Evolutionary conservation across 805 yeast genomes (phyloP).

Genomic region (Starmerella apicola): DNA sequence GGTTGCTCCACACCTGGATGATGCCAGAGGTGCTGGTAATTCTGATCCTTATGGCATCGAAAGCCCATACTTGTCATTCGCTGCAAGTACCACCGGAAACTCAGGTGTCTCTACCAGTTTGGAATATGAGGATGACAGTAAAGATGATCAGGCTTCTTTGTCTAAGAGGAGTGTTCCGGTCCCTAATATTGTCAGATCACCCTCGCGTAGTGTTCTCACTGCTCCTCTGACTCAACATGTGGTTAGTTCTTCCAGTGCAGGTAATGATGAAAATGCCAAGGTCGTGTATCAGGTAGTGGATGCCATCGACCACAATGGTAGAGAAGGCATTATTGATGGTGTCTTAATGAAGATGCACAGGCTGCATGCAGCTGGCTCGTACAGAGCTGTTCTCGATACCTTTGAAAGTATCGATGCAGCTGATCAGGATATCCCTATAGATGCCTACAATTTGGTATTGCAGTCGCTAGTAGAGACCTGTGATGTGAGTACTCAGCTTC

Average conservation of each 20-base stretch:
- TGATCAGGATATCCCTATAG: constrained; percentile 11
- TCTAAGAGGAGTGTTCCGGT: not conserved
- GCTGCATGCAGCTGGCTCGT: constrained; percentile 13
- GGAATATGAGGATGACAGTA: constrained; percentile 9
- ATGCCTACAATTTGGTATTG: constrained; percentile 22
- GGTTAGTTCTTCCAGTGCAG: too few species aligned
- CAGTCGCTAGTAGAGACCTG: constrained; percentile 15
- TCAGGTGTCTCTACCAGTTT: constrained; percentile 7
- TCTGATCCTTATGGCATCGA: constrained; percentile 13
- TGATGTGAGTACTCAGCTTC: constrained; percentile 21
- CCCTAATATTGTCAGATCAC: not conserved
- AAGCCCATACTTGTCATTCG: constrained; percentile 11
- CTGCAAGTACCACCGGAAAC: constrained; percentile 11
- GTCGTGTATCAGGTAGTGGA: not conserved
- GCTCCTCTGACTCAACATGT: not conserved
- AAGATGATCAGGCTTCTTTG: constrained; percentile 4
- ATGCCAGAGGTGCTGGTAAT: constrained; percentile 17
- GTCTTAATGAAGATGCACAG: constrained; percentile 13
- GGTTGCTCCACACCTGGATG: constrained; percentile 20
- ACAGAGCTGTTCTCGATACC: constrained; percentile 8
- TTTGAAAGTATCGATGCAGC: constrained; percentile 8
- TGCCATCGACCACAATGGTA: constrained; percentile 5
- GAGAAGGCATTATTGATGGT: constrained; percentile 1
- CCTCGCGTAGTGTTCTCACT: not conserved
- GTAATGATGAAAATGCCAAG: not conserved